Conservation (phyloP, 2,329 filamentous ascomycete species). For the Botrytis hyacinthi region DNA sequence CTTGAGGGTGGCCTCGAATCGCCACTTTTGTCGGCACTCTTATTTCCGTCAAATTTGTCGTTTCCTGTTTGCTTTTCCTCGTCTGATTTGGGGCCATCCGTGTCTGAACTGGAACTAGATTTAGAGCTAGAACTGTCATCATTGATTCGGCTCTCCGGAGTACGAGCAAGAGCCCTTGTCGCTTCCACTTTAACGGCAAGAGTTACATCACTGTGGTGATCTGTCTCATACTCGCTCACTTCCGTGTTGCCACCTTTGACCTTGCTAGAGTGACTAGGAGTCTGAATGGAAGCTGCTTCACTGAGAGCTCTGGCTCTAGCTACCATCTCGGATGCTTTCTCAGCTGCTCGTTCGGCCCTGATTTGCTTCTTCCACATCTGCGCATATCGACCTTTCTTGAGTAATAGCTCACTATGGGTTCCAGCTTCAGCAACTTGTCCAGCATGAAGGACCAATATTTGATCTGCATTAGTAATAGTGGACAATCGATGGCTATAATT, state of each 20-base stretch:
- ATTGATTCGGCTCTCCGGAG: conserved; percentile 21
- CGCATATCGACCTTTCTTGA: conserved; percentile 67
- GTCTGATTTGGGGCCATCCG: conserved; percentile 24
- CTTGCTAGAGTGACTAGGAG: conserved; percentile 32
- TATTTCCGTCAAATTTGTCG: neutral
- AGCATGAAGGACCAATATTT: conserved; percentile 77
- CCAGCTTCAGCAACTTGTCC: conserved; percentile 77
- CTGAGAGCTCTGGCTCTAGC: conserved; percentile 37
- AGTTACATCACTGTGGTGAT: conserved; percentile 27
- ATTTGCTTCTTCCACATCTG: conserved; percentile 91
- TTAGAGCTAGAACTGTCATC: conserved; percentile 18
- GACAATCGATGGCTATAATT: conserved; percentile 70
- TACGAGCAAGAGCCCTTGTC: conserved; percentile 25
- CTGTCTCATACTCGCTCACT: conserved; percentile 35
- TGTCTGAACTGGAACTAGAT: conserved; percentile 13
- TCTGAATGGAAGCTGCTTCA: conserved; percentile 31
- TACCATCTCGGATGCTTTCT: conserved; percentile 47
- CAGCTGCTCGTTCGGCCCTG: conserved; percentile 67
- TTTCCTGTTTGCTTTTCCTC: conserved; percentile 19
- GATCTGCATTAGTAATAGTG: conserved; percentile 87
- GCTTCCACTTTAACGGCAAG: conserved; percentile 25
- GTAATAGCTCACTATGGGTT: conserved; percentile 73
- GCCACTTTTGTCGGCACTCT: neutral
- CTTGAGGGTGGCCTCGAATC: neutral
- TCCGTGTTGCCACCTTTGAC: conserved; percentile 35